Conservation (phyloP, 371 early-diverging fungal species). For the Mucor circinelloides region DNA sequence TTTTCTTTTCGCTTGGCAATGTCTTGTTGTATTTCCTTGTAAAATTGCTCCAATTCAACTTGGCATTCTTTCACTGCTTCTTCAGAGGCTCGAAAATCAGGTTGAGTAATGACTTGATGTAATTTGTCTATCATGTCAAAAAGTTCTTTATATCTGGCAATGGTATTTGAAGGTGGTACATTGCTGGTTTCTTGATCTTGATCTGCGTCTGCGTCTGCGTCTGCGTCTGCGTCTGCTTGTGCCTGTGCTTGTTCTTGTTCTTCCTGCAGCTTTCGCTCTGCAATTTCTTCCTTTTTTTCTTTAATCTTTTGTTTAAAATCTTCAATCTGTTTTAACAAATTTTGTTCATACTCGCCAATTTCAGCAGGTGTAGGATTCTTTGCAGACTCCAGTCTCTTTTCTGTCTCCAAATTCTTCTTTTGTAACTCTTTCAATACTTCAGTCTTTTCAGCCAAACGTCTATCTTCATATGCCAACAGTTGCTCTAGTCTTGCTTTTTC, state of each 20-base stretch:
- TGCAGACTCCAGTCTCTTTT: background rate
- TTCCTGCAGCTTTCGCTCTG: background rate
- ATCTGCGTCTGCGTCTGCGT: background rate
- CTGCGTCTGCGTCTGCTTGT: background rate
- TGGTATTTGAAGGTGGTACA: background rate
- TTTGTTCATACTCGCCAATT: background rate
- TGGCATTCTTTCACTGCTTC: background rate
- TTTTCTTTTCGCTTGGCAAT: background rate
- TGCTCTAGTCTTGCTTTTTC: background rate
- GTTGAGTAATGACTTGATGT: background rate
- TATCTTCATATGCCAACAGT: background rate
- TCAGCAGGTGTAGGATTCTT: background rate
- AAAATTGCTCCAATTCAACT: background rate
- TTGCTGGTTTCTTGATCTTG: background rate
- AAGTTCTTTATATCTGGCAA: background rate
- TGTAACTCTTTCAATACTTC: background rate
- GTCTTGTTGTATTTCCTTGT: background rate
- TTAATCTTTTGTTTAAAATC: background rate
- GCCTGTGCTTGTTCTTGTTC: background rate
- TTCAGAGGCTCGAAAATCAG: background rate
- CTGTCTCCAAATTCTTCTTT: background rate
- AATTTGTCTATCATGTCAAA: background rate
- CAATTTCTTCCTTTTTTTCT: background rate
- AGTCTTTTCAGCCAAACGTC: background rate
- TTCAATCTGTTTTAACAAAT: background rate